These are phyloP conservation scores for Ananas comosus DNA, from an alignment of 176 grass and related monocot genomes.

Conservation along the genomic window DNA sequence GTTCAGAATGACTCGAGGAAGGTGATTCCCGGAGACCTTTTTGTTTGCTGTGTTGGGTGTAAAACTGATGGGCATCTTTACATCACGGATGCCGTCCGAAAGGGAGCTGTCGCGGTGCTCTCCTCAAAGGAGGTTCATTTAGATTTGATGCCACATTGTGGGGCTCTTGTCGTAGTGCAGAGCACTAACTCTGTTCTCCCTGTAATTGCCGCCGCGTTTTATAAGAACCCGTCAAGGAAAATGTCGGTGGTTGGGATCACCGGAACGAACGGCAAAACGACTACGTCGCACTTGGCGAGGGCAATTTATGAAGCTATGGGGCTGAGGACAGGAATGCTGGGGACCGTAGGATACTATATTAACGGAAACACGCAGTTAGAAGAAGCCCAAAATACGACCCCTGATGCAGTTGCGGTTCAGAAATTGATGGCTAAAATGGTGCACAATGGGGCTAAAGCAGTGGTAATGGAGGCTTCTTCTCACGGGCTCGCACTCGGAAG, in stretches of 20 bases:
- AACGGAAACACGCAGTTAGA: constrained; percentile 17
- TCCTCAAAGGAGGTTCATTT: constrained; percentile 21
- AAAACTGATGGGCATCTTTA: constrained; percentile 19
- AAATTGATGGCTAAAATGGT: constrained; percentile 29
- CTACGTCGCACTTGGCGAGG: constrained; percentile 16
- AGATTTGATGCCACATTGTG: constrained; percentile 14
- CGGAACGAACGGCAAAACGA: constrained; percentile 18
- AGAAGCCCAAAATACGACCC: constrained; percentile 4
- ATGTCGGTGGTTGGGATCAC: constrained; percentile 21
- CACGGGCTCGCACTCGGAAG: constrained; percentile 9
- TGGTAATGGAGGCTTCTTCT: constrained; percentile 21
- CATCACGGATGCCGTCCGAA: constrained; percentile 11
- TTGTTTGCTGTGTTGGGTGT: constrained; percentile 15
- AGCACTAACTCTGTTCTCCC: constrained; percentile 3
- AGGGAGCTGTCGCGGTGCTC: constrained; percentile 20
- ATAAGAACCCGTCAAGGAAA: constrained; percentile 16
- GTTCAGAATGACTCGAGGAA: constrained; percentile 22
- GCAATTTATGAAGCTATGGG: constrained; percentile 25
- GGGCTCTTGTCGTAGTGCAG: constrained; percentile 24
- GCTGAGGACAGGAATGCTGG: constrained; percentile 18
- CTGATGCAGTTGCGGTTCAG: constrained; percentile 9
- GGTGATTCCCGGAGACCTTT: constrained; percentile 17
- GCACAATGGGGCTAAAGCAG: constrained; percentile 19
- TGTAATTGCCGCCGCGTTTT: constrained; percentile 24
- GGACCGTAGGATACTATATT: constrained; percentile 17